Evolutionary conservation across 352 stramenopile genomes (phyloP).

Genomic region (Aphanomyces stellatus): DNA sequence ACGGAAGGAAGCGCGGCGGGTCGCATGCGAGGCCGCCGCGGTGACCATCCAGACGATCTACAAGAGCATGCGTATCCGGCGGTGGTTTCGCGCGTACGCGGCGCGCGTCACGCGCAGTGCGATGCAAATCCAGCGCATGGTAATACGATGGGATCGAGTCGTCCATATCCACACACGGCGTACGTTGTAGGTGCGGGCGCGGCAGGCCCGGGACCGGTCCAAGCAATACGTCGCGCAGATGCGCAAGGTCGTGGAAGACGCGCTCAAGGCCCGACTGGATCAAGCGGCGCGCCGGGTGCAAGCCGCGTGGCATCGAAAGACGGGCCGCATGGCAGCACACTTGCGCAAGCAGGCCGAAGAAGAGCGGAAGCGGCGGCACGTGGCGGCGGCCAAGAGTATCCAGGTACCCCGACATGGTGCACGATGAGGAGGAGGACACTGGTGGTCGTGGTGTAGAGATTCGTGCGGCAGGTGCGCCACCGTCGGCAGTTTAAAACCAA

Average conservation of each 20-base stretch:
- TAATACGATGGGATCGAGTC: no score
- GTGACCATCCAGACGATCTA: slow-evolving; percentile 1
- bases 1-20: background rate
- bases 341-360: background rate
- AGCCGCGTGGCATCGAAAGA: background rate
- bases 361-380: background rate
- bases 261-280: background rate
- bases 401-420: background rate
- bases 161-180: no score
- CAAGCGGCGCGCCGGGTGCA: slow-evolving; percentile 11
- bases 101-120: background rate
- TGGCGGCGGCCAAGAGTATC: background rate
- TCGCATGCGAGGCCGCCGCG: background rate
- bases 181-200: slow-evolving; percentile 6
- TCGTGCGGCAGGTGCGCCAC: background rate
- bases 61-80: background rate
- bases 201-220: background rate
- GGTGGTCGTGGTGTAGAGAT: background rate
- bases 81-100: background rate
- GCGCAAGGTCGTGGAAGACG: slow-evolving; percentile 3
- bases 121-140: slow-evolving; percentile 12
- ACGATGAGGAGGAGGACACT: background rate
- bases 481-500: background rate
- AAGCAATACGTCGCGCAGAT: slow-evolving; percentile 1
- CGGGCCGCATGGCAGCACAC: background rate